Base-by-base conservation (phyloP, 202 grass and related monocot species). In the Schoenoplectus triqueter region DNA sequence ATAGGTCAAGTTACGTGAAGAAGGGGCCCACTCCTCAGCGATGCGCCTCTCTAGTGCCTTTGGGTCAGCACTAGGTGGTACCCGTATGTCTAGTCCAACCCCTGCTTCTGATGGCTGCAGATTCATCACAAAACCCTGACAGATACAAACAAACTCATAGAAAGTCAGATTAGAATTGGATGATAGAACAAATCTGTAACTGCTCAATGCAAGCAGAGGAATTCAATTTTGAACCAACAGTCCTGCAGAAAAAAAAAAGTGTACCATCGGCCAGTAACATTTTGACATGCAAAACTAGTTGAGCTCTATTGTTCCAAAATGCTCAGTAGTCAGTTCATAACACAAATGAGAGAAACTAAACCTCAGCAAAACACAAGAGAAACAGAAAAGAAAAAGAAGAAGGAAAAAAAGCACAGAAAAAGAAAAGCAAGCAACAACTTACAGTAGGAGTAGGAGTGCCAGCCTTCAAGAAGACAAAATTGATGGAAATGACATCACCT, bases 91-190 rank as follows among this genome's bases (percentile, higher is more conserved):
- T 82, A 99, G 84, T 22, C 96, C 96, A 75, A 99, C 82, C 89
- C 95, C 91, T 80, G 90, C 91, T 92, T 95, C 96, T 84, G 93
- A 99, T 86, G 93, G 96, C 84, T 99, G 95, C 61, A 98, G 86
- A 78, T 98, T 98, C 95, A 98, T 98, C 52, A 98, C 90, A 87
- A 99, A 99, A 78, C 96, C 96, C 93, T 99, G 48, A 85, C 56
- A 63, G 90, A 79, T 88, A 86, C 79, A 78, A 6, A 5, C 1
- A 64, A 64, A 90, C 10, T 78, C 6, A 72, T 69, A 82, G 31
- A 83, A 7, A 69, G 15, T 68, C 9, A 69, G 22, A 82, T 56
- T 7, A 78, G 20, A 78, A 59, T 77, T 77, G 13, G 73, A 77
- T 50, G n/a, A 73, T 41, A 40, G 20, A 57, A 57, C 0, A 41